Percentiles rank a stretch among this genome's conserved stretches.
Conservation (phyloP, 345 rosid genomes). For the Gossypioides kirkii region DNA sequence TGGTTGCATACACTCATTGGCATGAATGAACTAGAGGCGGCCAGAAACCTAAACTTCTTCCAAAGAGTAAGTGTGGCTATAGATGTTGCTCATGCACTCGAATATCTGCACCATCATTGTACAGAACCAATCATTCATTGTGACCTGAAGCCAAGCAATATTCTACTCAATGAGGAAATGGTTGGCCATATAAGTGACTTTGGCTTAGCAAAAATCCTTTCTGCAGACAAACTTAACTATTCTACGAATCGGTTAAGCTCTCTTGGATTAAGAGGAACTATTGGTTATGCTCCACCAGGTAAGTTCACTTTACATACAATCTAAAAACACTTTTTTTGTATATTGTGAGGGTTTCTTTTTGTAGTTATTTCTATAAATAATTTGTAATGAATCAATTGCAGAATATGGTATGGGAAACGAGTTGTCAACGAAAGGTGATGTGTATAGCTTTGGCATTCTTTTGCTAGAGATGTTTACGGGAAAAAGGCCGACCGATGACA, state of each 20-base stretch:
- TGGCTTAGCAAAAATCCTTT: conserved; percentile 2
- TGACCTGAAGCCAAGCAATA: conserved; percentile 22
- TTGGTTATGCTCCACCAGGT: conserved; percentile 30
- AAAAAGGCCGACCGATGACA: not conserved
- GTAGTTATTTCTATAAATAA: not conserved
- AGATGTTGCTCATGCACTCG: conserved; percentile 18
- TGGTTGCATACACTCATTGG: conserved; percentile 7
- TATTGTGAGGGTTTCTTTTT: not conserved
- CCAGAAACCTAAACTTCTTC: not conserved
- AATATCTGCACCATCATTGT: conserved; percentile 21
- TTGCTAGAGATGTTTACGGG: not conserved
- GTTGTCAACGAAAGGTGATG: not conserved
- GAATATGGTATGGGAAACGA: not conserved
- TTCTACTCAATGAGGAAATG: conserved; percentile 13
- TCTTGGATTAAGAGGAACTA: conserved; percentile 16
- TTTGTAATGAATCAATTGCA: not conserved
- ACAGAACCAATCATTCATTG: conserved; percentile 18
- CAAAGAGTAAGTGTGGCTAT: not conserved
- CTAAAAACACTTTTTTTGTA: not conserved
- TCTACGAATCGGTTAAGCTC: not conserved
- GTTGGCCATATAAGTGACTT: conserved; percentile 13
- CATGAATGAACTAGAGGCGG: not conserved
- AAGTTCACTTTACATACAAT: not conserved
- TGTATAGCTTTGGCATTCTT: not conserved
- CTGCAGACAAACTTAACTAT: not conserved